Evolutionary conservation across 1,284 basidiomycete species (phyloP), one percentile per base, ranked within the genome.

Genomic region (Uromyces viciae-fabae): DNA sequence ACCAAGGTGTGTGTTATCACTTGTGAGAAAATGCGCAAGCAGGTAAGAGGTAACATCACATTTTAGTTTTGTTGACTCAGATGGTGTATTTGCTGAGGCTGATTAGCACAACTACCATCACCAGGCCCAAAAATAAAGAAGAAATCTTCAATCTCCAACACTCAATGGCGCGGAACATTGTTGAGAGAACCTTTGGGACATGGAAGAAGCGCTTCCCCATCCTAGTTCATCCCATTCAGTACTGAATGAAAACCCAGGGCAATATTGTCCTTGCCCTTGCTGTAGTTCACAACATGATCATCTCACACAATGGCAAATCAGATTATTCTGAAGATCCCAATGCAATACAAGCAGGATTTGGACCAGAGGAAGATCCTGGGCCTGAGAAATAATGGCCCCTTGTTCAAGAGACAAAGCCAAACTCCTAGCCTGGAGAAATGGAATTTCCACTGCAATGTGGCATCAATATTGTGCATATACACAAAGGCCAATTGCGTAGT

Each of bases 1-100:
- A 82, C 60, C 66, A 77, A 33, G 82, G 75, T 22, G 76, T 82
- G 15, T 73, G 81, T 4, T 84, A 84, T 78, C 83, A 84, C 78
- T 74, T 83, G 3, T 33, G 28, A 49, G 83, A 84, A 68, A 83
- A 83, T 75, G 19, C 66, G 22, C 19, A 22, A 25, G 25, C 76
- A 74, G 19, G 28, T 11, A 9, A n/a, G 28, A 60, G 56, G 28
- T 60, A 31, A 31, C 14, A n/a, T n/a, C n/a, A n/a, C n/a, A n/a
- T n/a, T n/a, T n/a, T n/a, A n/a, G 56, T 14, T 49, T 22, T 49
- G n/a, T n/a, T n/a, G n/a, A n/a, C n/a, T n/a, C n/a, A n/a, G n/a
- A n/a, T 49, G 11, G 22, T 60, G 9, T 9, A 22, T 14, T 60
- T 60, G 56, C 22, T 14, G 19, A 14, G 11, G 11, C 25, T 22